These are phyloP conservation scores for Bertia moriformis DNA, from an alignment of 2,329 filamentous ascomycete species.

Conservation along the genomic window DNA sequence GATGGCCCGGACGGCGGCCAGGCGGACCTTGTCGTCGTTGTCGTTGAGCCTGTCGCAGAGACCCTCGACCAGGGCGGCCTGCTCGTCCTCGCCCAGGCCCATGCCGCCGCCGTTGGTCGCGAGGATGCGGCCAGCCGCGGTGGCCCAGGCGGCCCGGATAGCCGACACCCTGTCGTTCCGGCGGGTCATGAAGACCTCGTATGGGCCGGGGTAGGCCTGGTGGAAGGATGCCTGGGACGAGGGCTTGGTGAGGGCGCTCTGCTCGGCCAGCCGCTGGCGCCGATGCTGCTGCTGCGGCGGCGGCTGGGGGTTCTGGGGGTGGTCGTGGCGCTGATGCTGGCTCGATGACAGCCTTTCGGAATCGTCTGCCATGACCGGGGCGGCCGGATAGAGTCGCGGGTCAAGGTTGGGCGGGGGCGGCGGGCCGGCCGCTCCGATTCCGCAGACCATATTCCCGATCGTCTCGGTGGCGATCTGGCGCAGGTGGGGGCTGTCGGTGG, in stretches of 20 bases:
- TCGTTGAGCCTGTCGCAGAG: slow-evolving; percentile 74
- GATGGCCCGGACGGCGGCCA: slow-evolving; percentile 77
- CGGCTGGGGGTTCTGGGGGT: slow-evolving; percentile 25
- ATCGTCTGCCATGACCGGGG: slow-evolving; percentile 18
- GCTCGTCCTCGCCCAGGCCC: slow-evolving; percentile 71
- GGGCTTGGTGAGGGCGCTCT: slow-evolving; percentile 62
- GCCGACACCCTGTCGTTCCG: slow-evolving; percentile 72
- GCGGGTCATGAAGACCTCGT: slow-evolving; percentile 71
- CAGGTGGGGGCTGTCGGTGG: slow-evolving; percentile 75
- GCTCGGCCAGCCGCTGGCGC: slow-evolving; percentile 31
- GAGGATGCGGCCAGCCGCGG: slow-evolving; percentile 69
- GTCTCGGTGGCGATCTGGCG: slow-evolving; percentile 84
- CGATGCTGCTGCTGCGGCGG: too few relatives aligned
- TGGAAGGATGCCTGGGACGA: slow-evolving; percentile 81
- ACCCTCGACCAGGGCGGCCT: slow-evolving; percentile 57
- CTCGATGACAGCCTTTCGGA: too few relatives aligned
- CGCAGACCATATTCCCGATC: slow-evolving; percentile 84
- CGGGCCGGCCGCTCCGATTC: slow-evolving; percentile 80
- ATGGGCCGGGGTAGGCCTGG: slow-evolving; percentile 64
- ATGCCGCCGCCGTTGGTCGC: slow-evolving; percentile 84
- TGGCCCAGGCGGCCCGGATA: slow-evolving; percentile 77
- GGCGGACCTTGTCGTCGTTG: slow-evolving; percentile 75
- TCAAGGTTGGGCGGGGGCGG: slow-evolving; percentile 61
- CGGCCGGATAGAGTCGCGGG: slow-evolving; percentile 70
- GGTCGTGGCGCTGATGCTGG: slow-evolving; percentile 44